A percentile compares a stretch with the other conserved stretches of the same genome.
phyloP scores from a whole-genome alignment of 106 monocot species.

The Allium sativum region DNA sequence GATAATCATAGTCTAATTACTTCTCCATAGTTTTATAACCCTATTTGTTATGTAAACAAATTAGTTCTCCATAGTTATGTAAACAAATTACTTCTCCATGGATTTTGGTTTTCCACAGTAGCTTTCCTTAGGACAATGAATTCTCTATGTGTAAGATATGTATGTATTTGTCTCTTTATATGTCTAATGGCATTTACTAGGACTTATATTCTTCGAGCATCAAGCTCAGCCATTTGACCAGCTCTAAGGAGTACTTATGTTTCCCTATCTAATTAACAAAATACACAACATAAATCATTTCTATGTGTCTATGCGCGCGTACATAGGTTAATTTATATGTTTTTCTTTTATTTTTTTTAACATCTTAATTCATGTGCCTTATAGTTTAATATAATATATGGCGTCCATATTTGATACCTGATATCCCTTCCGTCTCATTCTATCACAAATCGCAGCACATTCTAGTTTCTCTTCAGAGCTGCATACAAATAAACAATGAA shows the following conservation, averaged over 20 bases:
- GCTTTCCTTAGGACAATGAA: constrained; percentile 50
- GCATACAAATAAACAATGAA: too few species aligned
- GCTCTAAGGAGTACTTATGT: constrained; percentile 96
- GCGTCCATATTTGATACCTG: constrained; percentile 34
- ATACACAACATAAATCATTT: background rate
- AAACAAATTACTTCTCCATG: constrained; percentile 57
- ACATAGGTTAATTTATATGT: too few species aligned
- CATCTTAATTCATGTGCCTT: too few species aligned
- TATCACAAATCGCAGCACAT: constrained; percentile 72
- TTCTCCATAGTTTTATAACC: too few species aligned
- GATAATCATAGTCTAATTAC: too few species aligned
- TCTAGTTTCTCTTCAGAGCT: constrained; percentile 87
- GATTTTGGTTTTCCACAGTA: constrained; percentile 52
- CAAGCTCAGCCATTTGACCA: constrained; percentile 98
- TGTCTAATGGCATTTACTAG: constrained; percentile 67
- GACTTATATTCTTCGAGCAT: constrained; percentile 93
- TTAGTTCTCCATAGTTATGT: too few species aligned
- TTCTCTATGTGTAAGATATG: constrained; percentile 69
- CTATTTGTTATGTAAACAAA: too few species aligned
- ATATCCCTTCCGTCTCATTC: constrained; percentile 88
- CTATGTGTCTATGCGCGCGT: too few species aligned
- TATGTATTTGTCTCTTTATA: constrained; percentile 82
- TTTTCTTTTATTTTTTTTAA: too few species aligned
- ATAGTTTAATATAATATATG: too few species aligned
- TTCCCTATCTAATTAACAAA: constrained; percentile 73